phyloP scores from a whole-genome alignment of 352 stramenopile species.

The Phytophthora lateralis region DNA sequence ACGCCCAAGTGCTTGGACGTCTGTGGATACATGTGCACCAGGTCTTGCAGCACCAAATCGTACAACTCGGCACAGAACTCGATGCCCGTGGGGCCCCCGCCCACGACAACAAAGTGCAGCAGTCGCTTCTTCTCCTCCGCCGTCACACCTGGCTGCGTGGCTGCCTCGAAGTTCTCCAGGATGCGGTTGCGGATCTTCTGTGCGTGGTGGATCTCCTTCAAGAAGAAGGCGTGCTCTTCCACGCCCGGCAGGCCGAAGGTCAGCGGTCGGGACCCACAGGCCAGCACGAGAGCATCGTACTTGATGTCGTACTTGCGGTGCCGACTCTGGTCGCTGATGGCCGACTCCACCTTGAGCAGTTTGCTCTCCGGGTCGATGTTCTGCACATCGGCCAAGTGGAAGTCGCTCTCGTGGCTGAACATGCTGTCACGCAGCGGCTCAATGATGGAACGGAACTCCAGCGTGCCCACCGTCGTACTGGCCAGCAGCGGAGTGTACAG shows the following conservation, averaged over 20 bases:
- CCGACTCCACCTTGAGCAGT: slow-evolving; percentile 69
- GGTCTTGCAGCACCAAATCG: slow-evolving; percentile 93
- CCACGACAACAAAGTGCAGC: slow-evolving; percentile 98
- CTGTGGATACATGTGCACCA: slow-evolving; percentile 81
- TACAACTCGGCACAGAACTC: slow-evolving; percentile 97
- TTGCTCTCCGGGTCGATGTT: slow-evolving; percentile 85
- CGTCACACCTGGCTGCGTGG: slow-evolving; percentile 85
- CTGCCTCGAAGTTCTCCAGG: slow-evolving; percentile 94
- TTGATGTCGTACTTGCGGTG: slow-evolving; percentile 71
- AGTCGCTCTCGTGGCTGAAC: slow-evolving; percentile 75
- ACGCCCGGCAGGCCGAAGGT: slow-evolving; percentile 94
- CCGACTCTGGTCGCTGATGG: slow-evolving; percentile 43
- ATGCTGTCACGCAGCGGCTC: slow-evolving; percentile 93
- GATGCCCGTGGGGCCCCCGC: slow-evolving; percentile 93
- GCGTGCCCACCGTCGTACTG: slow-evolving; percentile 93
- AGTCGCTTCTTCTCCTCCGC: slow-evolving; percentile 90
- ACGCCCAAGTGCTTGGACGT: slow-evolving; percentile 74
- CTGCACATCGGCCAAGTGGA: slow-evolving; percentile 71
- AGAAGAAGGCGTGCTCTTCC: slow-evolving; percentile 94
- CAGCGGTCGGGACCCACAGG: slow-evolving; percentile 93
- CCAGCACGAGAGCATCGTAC: slow-evolving; percentile 96
- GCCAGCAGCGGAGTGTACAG: slow-evolving; percentile 98
- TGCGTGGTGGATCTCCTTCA: slow-evolving; percentile 97
- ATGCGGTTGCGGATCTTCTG: slow-evolving; percentile 83
- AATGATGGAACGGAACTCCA: slow-evolving; percentile 97